A percentile compares a stretch with the other conserved stretches of the same genome.
Evolutionary conservation across 495 filamentous ascomycete genomes (phyloP).

Genomic region (Podospora sp.): DNA sequence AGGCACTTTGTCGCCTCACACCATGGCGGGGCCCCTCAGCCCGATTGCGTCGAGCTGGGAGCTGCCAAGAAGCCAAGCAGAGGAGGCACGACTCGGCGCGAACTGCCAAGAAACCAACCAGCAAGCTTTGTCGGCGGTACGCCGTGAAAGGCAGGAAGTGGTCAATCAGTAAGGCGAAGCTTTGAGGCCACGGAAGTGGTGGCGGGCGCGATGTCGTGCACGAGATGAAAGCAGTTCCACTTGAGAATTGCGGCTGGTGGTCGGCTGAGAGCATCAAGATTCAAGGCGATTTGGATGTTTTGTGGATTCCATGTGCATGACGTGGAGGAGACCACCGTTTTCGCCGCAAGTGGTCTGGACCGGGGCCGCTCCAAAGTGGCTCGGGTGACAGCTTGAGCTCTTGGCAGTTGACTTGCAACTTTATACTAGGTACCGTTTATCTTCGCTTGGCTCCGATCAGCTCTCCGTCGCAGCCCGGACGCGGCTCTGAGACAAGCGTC

Average conservation of each 20-base stretch:
- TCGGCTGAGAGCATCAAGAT: background rate
- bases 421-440: background rate
- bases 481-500: no score
- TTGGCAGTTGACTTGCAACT: background rate
- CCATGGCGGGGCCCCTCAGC: constrained; percentile 32
- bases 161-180: background rate
- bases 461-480: no score
- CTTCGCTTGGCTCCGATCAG: no score
- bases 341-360: background rate
- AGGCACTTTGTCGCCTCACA: constrained; percentile 23
- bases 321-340: background rate
- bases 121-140: background rate
- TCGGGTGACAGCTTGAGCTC: background rate
- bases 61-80: constrained; percentile 26
- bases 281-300: background rate
- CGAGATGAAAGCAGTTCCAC: background rate
- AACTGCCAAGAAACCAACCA: constrained; percentile 24
- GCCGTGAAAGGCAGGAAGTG: background rate
- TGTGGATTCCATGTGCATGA: background rate
- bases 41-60: constrained; percentile 16
- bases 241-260: background rate
- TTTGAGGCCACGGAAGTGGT: background rate
- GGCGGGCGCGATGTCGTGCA: background rate
- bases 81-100: constrained; percentile 19
- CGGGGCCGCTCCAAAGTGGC: background rate